phyloP scores from a whole-genome alignment of 202 grass and related monocot species.

The Panicum hallii region DNA sequence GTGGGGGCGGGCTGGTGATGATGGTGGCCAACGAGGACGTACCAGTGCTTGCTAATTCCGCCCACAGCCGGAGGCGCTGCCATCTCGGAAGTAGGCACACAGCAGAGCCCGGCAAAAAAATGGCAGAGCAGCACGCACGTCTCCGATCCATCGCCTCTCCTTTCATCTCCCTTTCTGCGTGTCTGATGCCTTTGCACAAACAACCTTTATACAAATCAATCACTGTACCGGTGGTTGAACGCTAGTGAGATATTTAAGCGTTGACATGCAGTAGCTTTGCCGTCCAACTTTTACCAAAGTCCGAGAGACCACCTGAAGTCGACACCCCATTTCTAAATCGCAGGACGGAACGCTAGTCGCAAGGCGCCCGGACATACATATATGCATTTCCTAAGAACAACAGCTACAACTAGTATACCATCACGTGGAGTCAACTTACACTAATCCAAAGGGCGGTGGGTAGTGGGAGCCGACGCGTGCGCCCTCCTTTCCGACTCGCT shows the following conservation, averaged over 20 bases:
- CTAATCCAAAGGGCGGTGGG: not conserved
- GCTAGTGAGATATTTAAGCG: not conserved
- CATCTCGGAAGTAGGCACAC: not conserved
- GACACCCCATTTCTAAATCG: not conserved
- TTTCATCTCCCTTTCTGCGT: not conserved
- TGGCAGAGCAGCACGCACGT: not conserved
- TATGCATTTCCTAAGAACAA: not conserved
- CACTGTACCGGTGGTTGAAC: not conserved
- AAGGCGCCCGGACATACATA: not conserved
- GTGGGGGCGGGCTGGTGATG: not conserved
- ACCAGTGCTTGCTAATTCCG: constrained; percentile 11
- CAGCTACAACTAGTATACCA: not conserved
- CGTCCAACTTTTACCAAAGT: not conserved
- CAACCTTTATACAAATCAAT: not conserved
- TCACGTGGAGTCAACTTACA: not conserved
- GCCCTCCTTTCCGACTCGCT: not conserved
- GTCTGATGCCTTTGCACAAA: not conserved
- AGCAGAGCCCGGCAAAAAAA: not conserved
- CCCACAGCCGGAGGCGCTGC: not conserved
- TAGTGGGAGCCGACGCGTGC: constrained; percentile 2
- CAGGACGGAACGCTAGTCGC: not conserved
- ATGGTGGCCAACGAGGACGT: not conserved
- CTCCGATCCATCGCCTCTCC: no score
- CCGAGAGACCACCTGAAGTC: not conserved
- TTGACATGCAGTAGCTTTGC: not conserved